These are phyloP conservation scores for Papiliotrema terrestris DNA, from an alignment of 1,284 basidiomycete species.

Conservation along the genomic window DNA sequence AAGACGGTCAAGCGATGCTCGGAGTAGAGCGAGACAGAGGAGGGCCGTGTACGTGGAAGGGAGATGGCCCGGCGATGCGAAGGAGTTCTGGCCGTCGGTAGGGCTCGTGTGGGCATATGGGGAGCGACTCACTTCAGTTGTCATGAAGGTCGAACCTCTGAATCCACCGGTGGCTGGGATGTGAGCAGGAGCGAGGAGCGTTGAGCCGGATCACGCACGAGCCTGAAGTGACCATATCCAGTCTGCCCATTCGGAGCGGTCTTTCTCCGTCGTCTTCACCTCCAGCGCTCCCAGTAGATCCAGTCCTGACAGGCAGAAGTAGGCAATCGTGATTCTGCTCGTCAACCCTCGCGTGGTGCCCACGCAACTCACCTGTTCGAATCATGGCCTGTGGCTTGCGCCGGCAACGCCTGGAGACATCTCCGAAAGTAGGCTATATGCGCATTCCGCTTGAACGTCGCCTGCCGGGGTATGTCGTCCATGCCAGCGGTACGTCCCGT, in stretches of 20 bases:
- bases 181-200: conserved; percentile 42
- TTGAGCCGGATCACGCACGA: conserved; percentile 29
- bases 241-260: conserved; percentile 63
- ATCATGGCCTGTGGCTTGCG: conserved; percentile 40
- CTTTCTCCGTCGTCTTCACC: conserved; percentile 53
- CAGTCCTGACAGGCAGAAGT: conserved; percentile 75
- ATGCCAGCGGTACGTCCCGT: neutral
- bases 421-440: conserved; percentile 44
- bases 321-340: conserved; percentile 69
- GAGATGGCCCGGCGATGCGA: conserved; percentile 70
- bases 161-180: conserved; percentile 68
- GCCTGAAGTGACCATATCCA: conserved; percentile 88
- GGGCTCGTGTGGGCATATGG: neutral
- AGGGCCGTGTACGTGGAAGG: conserved; percentile 90
- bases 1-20: conserved; percentile 69
- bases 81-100: conserved; percentile 40
- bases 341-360: neutral
- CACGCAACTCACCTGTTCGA: conserved; percentile 40
- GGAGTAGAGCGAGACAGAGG: conserved; percentile 70
- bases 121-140: conserved; percentile 27
- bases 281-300: conserved; percentile 65
- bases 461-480: conserved; percentile 15
- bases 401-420: conserved; percentile 42
- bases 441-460: conserved; percentile 47
- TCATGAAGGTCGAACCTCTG: conserved; percentile 68